phyloP scores from a whole-genome alignment of 192 early-diverging fungal genomes.

The Coemansia sp. region DNA sequence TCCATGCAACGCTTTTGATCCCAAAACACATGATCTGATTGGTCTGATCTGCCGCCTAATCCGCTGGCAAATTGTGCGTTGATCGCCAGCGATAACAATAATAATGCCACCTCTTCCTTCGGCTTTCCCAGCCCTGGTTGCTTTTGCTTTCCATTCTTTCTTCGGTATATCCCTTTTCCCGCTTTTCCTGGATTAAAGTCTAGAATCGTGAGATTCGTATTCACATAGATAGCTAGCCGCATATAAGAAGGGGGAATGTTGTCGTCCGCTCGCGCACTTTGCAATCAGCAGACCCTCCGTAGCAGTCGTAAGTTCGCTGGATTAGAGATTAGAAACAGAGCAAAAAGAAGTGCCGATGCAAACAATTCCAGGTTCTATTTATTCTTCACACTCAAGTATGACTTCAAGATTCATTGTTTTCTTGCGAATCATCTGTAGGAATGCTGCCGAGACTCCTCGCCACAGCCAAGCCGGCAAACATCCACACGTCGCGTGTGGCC shows the following conservation, averaged over 20 bases:
- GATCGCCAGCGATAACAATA: too few species aligned
- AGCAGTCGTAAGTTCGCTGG: slow-evolving; percentile 30
- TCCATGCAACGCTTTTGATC: too few species aligned
- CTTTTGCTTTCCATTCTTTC: neutral
- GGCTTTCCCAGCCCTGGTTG: neutral
- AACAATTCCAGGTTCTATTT: neutral
- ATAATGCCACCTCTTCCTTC: too few species aligned
- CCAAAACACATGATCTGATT: too few species aligned
- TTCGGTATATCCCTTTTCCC: neutral
- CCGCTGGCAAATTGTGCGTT: too few species aligned
- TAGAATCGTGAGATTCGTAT: neutral
- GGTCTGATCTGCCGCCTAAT: too few species aligned
- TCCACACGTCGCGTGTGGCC: slow-evolving; percentile 31
- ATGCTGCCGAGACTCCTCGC: too few species aligned
- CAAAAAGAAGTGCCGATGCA: neutral
- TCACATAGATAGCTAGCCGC: too few species aligned
- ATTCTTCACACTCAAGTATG: too few species aligned
- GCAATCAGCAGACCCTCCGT: slow-evolving; percentile 11
- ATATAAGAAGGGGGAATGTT: slow-evolving; percentile 14
- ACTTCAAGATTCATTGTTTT: neutral
- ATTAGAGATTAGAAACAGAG: too few species aligned
- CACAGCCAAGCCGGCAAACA: slow-evolving; percentile 6
- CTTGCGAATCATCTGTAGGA: too few species aligned
- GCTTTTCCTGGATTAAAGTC: neutral
- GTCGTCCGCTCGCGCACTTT: slow-evolving; percentile 26